Evolutionary conservation across 495 filamentous ascomycete species (phyloP), one percentile per base, ranked within the genome.

Genomic region (Penicillium cosmopolitanum): DNA sequence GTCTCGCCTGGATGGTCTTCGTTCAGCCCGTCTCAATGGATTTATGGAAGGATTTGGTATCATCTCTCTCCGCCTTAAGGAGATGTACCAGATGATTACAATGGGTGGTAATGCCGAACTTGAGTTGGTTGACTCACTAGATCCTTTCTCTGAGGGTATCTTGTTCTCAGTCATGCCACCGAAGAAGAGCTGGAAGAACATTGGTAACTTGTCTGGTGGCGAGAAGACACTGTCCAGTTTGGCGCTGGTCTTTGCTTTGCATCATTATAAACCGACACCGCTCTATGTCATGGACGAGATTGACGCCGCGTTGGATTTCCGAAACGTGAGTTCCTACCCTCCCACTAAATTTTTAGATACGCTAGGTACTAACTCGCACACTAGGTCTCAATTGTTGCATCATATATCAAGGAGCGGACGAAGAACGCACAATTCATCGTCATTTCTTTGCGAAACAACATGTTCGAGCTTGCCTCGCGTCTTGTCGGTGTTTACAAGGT

Each of bases 1-100:
- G 80, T 88, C 88, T 58, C 88, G 91, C 0, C 89, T 93, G 57
- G 94, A 98, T 67, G 92, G 96, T 46, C 86, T 98, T 48, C 89
- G 95, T 7, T 90, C 90, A 4, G 81, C 94, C 31, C 89, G 95
- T 5, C 78, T 98, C 9, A 94, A 97, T 61, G 95, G 95, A 51
- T 98, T 98, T 83, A 98, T 98, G 94, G 92, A 94, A 74, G 95
- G 96, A 25, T 98, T 98, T 77, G 88, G 87, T 70, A 88, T 84
- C 55, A 98, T 98, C 70, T 97, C 93, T n/a, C 78, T 97, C 19
- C 88, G 94, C 2, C 80, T 98, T 54, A 98, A 98, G 79, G 95
- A 98, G 73, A 98, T 98, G 95, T 98, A 98, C 77, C 95, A 98
- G 74, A 97, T 98, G 95, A 98, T 98, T 74, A 98, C 95, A 28